Evolutionary conservation across 176 grass and related monocot genomes (phyloP).

Genomic region (Saccharum spontaneum): DNA sequence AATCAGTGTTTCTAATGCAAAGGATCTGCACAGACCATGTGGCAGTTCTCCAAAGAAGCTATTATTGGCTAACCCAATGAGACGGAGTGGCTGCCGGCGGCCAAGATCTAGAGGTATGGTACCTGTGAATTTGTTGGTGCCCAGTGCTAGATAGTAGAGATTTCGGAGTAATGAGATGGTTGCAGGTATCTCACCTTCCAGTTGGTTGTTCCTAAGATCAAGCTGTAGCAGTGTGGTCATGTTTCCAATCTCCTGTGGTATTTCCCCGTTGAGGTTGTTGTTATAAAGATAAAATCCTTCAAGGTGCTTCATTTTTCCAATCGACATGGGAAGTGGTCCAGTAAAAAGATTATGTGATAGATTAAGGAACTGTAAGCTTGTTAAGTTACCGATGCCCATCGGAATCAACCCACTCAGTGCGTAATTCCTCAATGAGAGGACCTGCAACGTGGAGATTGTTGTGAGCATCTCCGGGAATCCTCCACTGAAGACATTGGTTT

Average conservation of each 20-base stretch:
- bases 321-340: constrained; percentile 8
- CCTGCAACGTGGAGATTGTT: background rate
- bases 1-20: background rate
- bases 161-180: constrained; percentile 18
- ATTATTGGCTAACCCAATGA: constrained; percentile 33
- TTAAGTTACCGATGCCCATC: background rate
- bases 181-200: constrained; percentile 19
- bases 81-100: background rate
- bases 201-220: constrained; percentile 26
- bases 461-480: no score
- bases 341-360: background rate
- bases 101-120: constrained; percentile 17
- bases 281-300: no score
- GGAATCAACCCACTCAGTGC: background rate
- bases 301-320: constrained; percentile 20
- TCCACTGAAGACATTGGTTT: no score
- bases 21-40: constrained; percentile 4
- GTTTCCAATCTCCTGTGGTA: constrained; percentile 20
- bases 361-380: background rate
- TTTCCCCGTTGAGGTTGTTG: background rate
- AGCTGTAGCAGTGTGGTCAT: background rate
- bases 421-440: no score
- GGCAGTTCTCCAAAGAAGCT: constrained; percentile 27
- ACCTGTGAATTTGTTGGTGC: constrained; percentile 26
- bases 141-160: background rate